Base-by-base conservation (phyloP, 2,329 filamentous ascomycete genomes). In the Penicillium crustosum region DNA sequence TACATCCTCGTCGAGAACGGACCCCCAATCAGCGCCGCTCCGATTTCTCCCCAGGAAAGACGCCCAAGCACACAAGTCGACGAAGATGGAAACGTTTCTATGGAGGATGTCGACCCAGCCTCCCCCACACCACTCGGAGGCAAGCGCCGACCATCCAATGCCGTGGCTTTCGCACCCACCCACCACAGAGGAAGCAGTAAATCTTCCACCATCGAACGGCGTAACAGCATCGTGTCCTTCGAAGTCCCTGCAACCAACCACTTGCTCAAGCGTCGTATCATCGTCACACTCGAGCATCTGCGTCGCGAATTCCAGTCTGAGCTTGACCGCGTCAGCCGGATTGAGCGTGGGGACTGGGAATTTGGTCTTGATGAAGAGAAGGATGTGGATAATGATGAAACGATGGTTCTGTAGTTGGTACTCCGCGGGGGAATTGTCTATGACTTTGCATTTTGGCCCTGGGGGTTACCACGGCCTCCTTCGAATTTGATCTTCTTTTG, bases 281-380 rank as follows among this genome's bases (percentile, higher is more conserved):
- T 97, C 36, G 83, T 97, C 17, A 96, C 91, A 33, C 78, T 99
- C 54, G 89, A 89, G 31, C 93, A 96, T 72, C 80, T 97, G 52
- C 84, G 93, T 69, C 91, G 89, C 74, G 89, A 93, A 72, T 99
- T 97, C 73, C 90, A 96, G 76, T 86, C 84, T 25, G 92, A 97
- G 75, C 78, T 99, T 69, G 94, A 99, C 76, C 84, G 91, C 61
- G 89, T 94, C 65, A 90, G 89, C 52, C 89, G 90, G 53, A 92
- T 97, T 72, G 88, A 94, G 76, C 90, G 90, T 70, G 92, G 95
- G 57, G 87, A 95, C 71, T 97, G 95, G 80, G 89, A 89, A 17
- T 90, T 97, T 71, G 81, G 77, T 41, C 76, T 74, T 31, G 68
- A 61, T 21, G 63, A 63, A 23, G 63, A 64, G 8, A 66, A 65